Base-by-base conservation (phyloP, 2,329 filamentous ascomycete species). In the Hypomyces rosellus region DNA sequence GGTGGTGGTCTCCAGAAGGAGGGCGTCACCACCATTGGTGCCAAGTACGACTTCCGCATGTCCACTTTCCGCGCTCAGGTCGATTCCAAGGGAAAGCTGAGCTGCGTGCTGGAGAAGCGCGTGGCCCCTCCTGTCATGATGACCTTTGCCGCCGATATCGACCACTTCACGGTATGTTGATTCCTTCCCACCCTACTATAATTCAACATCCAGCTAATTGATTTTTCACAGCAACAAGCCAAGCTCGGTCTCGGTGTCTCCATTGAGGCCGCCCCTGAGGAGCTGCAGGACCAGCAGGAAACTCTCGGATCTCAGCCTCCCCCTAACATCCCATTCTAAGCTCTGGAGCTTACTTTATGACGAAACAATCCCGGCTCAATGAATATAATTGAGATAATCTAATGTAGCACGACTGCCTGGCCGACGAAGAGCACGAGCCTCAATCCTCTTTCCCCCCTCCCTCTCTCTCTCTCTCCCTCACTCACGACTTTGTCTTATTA, bases 11-110 rank as follows among this genome's bases (percentile, higher is more conserved):
- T 85, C 48, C 81, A 85, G 69, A 92, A 90, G 71, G 91, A 99
- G 70, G 93, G 93, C 50, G 80, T 89, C 54, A 91, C 95, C 48
- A 89, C 91, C 49, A 80, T 97, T 62, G 93, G 92, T 63, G 89
- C 90, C 67, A 99, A 99, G 74, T 99, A 99, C 74, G 92, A 96
- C 69, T 99, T 99, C 82, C 83, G 89, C 65, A 88, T 90, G 74
- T 93, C 89, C 49, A 93, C 89, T 46, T 96, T 96, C 84, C 85
- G 92, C 58, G 93, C 92, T 41, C 93, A 99, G 74, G 81, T 97
- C 61, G 93, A 99, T 74, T 95, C 90, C 64, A 85, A 89, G 68
- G 93, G 93, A 69, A 96, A 95, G 76, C 79, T 99, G 54, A 89
- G 87, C 71, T 93, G 89, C 67, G 74, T 96, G 64, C 75, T 97